These are phyloP conservation scores for Paramecium sexaurelia DNA, from an alignment of 73 alveolate genomes.

Conservation along the genomic window DNA sequence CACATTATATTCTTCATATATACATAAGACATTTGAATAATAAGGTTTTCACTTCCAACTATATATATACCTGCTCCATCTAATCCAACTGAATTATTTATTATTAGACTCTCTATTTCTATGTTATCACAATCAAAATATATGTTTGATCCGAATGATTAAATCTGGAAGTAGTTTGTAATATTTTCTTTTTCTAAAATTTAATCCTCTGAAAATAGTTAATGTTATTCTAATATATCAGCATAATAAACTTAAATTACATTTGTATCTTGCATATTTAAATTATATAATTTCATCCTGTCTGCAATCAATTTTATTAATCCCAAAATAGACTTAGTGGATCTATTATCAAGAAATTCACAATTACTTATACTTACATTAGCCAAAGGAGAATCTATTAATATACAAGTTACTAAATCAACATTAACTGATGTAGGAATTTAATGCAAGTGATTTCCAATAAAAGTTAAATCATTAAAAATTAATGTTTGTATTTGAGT, in stretches of 20 bases:
- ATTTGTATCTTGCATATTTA: not conserved
- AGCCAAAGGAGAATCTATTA: constrained; percentile 12
- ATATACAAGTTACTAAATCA: not conserved
- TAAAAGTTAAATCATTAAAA: not conserved
- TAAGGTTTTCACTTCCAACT: not conserved
- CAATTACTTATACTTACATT: not conserved
- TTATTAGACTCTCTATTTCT: not conserved
- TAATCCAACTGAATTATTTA: not conserved
- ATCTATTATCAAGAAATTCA: not conserved
- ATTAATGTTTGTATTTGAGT: not conserved
- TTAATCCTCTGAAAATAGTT: not conserved
- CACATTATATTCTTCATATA: not conserved
- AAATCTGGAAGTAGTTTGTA: not conserved
- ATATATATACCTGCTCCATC: constrained; percentile 41
- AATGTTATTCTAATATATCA: not conserved
- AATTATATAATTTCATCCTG: not conserved
- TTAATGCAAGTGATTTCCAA: constrained; percentile 30
- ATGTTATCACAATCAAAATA: constrained; percentile 34
- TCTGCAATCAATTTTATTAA: not conserved
- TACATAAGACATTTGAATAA: not conserved
- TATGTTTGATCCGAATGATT: constrained; percentile 1
- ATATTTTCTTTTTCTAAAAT: not conserved
- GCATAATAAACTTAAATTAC: not conserved
- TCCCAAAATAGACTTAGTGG: not conserved
- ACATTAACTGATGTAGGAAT: not conserved